A percentile compares a stretch with the other conserved stretches of the same genome.
Conservation (phyloP, 768 basidiomycete genomes). For the Tricholoma hemisulphureum region DNA sequence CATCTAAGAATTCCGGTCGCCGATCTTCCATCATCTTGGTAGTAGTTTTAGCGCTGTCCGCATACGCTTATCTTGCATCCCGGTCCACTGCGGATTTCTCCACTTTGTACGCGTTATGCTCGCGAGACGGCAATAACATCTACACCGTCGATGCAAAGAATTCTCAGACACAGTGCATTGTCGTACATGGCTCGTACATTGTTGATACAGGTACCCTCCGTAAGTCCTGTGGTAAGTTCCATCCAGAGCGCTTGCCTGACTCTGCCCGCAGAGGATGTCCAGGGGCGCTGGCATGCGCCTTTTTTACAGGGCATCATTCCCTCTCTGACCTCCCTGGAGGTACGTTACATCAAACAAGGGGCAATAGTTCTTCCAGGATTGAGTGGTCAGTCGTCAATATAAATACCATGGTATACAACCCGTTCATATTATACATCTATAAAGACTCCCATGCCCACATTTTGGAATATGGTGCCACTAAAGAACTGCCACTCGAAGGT, state of each 20-base stretch:
- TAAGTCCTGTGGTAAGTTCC: slow-evolving; percentile 29
- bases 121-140: slow-evolving; percentile 47
- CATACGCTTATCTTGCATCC: slow-evolving; percentile 11
- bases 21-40: slow-evolving; percentile 3
- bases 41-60: slow-evolving; percentile 3
- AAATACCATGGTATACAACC: not conserved
- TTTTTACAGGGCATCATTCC: slow-evolving; percentile 17
- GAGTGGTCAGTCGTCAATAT: slow-evolving; percentile 48
- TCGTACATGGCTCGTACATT: slow-evolving; percentile 52
- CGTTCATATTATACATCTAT: not conserved
- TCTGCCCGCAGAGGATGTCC: slow-evolving; percentile 39
- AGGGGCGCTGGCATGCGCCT: slow-evolving; percentile 36
- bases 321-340: slow-evolving; percentile 27
- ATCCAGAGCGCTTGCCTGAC: slow-evolving; percentile 1
- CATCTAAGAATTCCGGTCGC: not conserved
- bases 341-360: slow-evolving; percentile 52
- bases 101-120: slow-evolving; percentile 59
- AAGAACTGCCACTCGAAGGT: slow-evolving; percentile 63
- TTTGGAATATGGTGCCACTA: slow-evolving; percentile 71
- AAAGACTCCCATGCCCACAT: slow-evolving; percentile 81
- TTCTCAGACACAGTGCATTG: slow-evolving; percentile 59
- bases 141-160: slow-evolving; percentile 66
- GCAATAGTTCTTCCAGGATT: slow-evolving; percentile 72
- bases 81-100: slow-evolving; percentile 1
- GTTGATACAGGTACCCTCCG: slow-evolving; percentile 55